Evolutionary conservation across 345 rosid genomes (phyloP), one percentile per base, ranked within the genome.

Genomic region (Eucalyptus rudis): DNA sequence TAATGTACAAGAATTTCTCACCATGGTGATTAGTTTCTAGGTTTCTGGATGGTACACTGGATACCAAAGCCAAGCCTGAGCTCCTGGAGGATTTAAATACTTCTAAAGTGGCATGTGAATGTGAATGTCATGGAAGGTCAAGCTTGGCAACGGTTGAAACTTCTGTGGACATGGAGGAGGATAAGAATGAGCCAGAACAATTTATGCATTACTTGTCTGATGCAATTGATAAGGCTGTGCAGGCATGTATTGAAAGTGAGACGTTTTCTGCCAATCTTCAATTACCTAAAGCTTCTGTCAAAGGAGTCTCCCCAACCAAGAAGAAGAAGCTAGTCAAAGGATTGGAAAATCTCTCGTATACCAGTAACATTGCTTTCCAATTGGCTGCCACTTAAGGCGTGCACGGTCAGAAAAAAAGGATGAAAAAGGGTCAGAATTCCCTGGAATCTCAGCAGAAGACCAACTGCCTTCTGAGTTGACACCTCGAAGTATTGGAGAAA

Each of bases 351-450:
- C 95, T 97, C 68, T 66, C 93, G 86, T 98, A 92, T 88, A 90
- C 99, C 88, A 92, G 97, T 95, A 98, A 92, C 92, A 91, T 96
- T 92, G 95, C 99, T 80, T 98, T 98, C 91, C 96, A 95, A 91
- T 89, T 97, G 89, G 95, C 95, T 87, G 96, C 97, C 87, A 90
- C 96, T 86, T 94, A 58, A 94, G 91, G 87, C 94, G 91, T 49
- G 88, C 87, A 9, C 90, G 31, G 33, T 90, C 92, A 62, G 87
- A 91, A 31, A 92, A 89, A 59, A 89, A 88, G 91, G 92, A 91
- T 89, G 90, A 80, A 36, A 88, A 71, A 56, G 87, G n/a, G 66
- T 80, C 79, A 62, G 40, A 13, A 87, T 62, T 50, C 19, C 83
- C 91, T 22, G 87, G 71, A 71, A 87, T 89, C 12, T 86, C 33